phyloP scores from a whole-genome alignment of 2,329 filamentous ascomycete genomes.

The Paraphaeosphaeria minitans region DNA sequence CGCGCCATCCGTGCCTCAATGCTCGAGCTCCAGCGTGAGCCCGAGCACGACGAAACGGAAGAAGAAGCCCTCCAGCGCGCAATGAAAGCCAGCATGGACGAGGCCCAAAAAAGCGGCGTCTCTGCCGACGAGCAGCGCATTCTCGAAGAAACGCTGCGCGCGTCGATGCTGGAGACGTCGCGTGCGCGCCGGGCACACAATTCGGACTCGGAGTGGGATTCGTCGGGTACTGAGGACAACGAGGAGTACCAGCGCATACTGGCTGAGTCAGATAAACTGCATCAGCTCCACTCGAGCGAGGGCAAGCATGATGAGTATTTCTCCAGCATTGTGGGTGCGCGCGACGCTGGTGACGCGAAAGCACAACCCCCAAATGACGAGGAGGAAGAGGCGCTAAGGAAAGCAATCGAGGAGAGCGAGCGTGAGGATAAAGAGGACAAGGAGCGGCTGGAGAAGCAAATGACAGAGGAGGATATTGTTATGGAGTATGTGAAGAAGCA shows the following conservation, averaged over 20 bases:
- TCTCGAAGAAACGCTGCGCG: slow-evolving; percentile 52
- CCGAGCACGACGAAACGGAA: slow-evolving; percentile 47
- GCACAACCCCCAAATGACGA: slow-evolving; percentile 20
- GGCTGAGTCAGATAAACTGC: slow-evolving; percentile 40
- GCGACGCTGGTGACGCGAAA: slow-evolving; percentile 14
- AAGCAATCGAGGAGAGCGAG: slow-evolving; percentile 35
- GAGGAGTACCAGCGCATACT: slow-evolving; percentile 45
- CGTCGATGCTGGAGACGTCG: slow-evolving; percentile 52
- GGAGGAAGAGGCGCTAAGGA: slow-evolving; percentile 33
- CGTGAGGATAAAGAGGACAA: slow-evolving; percentile 45
- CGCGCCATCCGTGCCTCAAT: slow-evolving; percentile 75
- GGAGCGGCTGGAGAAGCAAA: slow-evolving; percentile 49
- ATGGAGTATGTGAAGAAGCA: slow-evolving; percentile 79
- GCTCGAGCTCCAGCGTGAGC: slow-evolving; percentile 56
- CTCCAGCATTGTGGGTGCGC: slow-evolving; percentile 12
- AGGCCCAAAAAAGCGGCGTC: slow-evolving; percentile 44
- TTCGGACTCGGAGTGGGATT: slow-evolving; percentile 37
- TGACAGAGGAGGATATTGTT: slow-evolving; percentile 72
- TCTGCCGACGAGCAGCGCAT: slow-evolving; percentile 46
- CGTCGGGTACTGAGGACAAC: slow-evolving; percentile 39
- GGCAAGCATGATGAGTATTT: slow-evolving; percentile 25
- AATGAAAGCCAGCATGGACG: slow-evolving; percentile 56
- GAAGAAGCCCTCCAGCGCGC: slow-evolving; percentile 56
- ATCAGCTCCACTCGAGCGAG: slow-evolving; percentile 28
- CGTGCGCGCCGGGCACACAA: slow-evolving; percentile 17